Evolutionary conservation across 202 grass and related monocot species (phyloP).

Genomic region (Carex sylvatica): DNA sequence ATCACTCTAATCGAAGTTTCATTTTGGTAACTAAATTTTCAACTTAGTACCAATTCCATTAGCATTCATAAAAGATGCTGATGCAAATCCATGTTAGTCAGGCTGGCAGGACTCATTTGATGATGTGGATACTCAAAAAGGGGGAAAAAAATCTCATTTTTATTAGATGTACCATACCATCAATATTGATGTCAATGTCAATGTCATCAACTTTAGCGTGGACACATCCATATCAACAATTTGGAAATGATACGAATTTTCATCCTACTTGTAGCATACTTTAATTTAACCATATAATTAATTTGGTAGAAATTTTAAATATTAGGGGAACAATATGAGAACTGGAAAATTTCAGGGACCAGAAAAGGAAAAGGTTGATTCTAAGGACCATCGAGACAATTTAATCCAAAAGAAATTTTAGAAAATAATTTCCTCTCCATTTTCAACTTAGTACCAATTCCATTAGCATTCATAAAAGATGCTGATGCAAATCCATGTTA

Average conservation of each 20-base stretch:
- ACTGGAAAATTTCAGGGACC: neutral
- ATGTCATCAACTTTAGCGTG: neutral
- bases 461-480: neutral
- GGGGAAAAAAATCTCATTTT: no score
- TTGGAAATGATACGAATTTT: neutral
- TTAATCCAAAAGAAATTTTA: neutral
- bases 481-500: neutral
- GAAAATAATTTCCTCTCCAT: neutral
- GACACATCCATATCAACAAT: neutral
- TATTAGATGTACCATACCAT: neutral
- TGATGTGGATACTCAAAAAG: neutral
- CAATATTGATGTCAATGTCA: neutral
- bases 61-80: neutral
- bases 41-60: conserved; percentile 6
- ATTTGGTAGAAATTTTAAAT: neutral
- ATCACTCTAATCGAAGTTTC: neutral
- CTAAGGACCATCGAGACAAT: neutral
- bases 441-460: conserved; percentile 15
- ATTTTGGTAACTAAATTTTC: conserved; percentile 15
- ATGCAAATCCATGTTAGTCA: neutral
- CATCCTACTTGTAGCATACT: neutral
- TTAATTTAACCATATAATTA: neutral
- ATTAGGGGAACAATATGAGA: neutral
- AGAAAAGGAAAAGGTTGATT: neutral
- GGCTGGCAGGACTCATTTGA: neutral